Conservation (phyloP, 108 stramenopile genomes). For the Fistulifera solaris region DNA sequence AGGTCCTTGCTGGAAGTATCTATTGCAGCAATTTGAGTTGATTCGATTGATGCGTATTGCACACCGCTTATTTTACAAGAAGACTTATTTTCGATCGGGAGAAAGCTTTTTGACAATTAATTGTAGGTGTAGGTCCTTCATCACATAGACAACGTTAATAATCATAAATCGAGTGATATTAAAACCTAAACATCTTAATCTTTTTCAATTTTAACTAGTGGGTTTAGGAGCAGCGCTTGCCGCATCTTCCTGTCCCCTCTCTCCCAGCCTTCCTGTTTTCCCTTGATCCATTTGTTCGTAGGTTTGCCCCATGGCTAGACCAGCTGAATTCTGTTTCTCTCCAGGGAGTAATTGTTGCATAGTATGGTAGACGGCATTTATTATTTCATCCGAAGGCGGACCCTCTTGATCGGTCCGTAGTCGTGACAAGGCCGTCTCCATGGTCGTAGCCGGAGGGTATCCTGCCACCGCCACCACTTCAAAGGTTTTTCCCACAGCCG, state of each 20-base stretch:
- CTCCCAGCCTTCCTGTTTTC: constrained; percentile 65
- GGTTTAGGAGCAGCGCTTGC: not conserved
- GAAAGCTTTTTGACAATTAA: no score
- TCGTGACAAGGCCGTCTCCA: constrained; percentile 33
- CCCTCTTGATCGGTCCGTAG: constrained; percentile 31
- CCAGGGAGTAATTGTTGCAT: constrained; percentile 85
- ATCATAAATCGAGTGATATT: no score
- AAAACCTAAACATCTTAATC: no score
- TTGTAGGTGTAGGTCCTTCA: no score
- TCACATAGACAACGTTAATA: no score
- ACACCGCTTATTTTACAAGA: no score
- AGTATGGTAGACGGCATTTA: constrained; percentile 42
- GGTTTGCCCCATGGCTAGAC: constrained; percentile 79
- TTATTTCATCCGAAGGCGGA: constrained; percentile 30
- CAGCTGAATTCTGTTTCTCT: constrained; percentile 65
- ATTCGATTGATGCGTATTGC: no score
- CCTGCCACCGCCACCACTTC: constrained; percentile 73
- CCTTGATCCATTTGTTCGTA: constrained; percentile 79
- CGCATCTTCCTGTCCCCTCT: constrained; percentile 49
- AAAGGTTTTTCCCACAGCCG: constrained; percentile 87
- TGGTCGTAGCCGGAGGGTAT: constrained; percentile 47
- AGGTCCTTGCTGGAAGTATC: no score
- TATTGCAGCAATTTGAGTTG: no score
- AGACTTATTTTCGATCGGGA: no score
- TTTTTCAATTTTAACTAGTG: not conserved